phyloP scores from a whole-genome alignment of 192 early-diverging fungal species.

The Gonapodya sp. region DNA sequence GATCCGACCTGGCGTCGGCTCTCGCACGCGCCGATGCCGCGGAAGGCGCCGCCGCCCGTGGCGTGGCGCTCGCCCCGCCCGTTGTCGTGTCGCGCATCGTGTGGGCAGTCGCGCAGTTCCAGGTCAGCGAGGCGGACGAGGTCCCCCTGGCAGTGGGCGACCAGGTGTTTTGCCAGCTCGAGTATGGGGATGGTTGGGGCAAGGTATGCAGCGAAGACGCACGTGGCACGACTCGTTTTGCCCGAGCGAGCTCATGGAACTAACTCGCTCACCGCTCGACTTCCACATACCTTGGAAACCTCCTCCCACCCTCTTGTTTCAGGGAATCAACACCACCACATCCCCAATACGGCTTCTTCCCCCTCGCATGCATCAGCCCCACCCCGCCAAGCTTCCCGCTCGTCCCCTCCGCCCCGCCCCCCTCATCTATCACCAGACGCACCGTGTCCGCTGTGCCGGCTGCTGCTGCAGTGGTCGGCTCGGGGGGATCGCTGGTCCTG shows the following conservation, averaged over 20 bases:
- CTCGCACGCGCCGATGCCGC: too few species aligned
- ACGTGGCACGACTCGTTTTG: not conserved
- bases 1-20: not conserved
- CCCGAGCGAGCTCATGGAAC: not conserved
- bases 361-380: not conserved
- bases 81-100: not conserved
- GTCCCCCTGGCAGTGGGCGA: not conserved
- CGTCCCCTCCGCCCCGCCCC: not conserved
- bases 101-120: not conserved
- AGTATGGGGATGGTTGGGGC: not conserved
- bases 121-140: not conserved
- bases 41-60: too few species aligned
- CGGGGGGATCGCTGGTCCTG: too few species aligned
- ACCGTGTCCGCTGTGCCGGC: not conserved
- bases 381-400: not conserved
- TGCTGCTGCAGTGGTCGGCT: too few species aligned
- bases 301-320: not conserved
- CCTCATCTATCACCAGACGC: not conserved
- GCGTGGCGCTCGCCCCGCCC: not conserved
- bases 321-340: not conserved
- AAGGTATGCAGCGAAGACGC: not conserved
- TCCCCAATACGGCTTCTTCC: not conserved
- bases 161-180: not conserved
- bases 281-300: not conserved
- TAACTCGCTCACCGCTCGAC: not conserved